Evolutionary conservation across 139 green algal genomes (phyloP).

Genomic region (Picochlorum sp.): DNA sequence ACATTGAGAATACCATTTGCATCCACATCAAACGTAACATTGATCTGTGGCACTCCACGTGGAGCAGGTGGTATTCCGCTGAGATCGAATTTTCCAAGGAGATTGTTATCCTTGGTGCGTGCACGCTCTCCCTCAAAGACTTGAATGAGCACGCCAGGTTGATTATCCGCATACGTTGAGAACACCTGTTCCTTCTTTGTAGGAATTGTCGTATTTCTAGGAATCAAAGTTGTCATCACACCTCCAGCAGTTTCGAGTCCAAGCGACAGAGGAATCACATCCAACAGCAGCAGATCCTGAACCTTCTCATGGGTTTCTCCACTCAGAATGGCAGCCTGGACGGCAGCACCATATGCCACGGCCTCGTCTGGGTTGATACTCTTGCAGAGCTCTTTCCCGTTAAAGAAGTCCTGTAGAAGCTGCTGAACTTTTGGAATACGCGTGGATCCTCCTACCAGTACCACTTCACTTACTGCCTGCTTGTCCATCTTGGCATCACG

Average conservation of each 20-base stretch:
- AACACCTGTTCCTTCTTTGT: conserved; percentile 99
- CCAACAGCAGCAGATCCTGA: conserved; percentile 95
- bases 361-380: conserved; percentile 99
- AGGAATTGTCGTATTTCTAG: conserved; percentile 95
- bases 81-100: conserved; percentile 98
- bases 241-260: conserved; percentile 92
- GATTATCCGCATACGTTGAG: conserved; percentile 97
- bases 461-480: conserved; percentile 67
- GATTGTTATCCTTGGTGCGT: conserved; percentile 90
- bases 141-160: conserved; percentile 94
- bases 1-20: conserved; percentile 99
- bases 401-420: conserved; percentile 97
- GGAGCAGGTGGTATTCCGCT: conserved; percentile 90
- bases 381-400: conserved; percentile 99
- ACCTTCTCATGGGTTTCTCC: conserved; percentile 89
- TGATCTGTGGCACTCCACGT: conserved; percentile 94
- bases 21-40: conserved; percentile 94
- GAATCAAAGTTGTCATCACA: conserved; percentile 90
- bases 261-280: conserved; percentile 89
- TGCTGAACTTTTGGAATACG: conserved; percentile 96
- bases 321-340: conserved; percentile 93
- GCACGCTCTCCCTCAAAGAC: conserved; percentile 73
- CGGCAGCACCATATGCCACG: conserved; percentile 94
- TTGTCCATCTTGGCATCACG: conserved; percentile 86
- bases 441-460: conserved; percentile 72